Evolutionary conservation across 148 eudicot genomes (phyloP).

Genomic region (Linanthus parryae): DNA sequence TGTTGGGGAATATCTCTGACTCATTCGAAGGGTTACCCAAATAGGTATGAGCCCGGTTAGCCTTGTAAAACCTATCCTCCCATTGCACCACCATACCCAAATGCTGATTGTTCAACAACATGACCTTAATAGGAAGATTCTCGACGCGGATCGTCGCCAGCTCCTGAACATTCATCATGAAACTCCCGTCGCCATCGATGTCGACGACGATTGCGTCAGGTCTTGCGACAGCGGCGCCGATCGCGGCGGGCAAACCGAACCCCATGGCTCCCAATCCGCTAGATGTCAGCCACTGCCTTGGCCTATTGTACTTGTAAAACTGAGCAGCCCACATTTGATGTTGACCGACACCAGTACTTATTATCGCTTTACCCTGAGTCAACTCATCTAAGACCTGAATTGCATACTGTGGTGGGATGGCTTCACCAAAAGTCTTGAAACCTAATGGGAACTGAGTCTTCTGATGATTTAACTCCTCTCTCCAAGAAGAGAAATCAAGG

Average conservation of each 20-base stretch:
- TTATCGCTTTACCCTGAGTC: slow-evolving; percentile 61
- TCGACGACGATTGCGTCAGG: slow-evolving; percentile 78
- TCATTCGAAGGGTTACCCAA: slow-evolving; percentile 55
- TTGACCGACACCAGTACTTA: slow-evolving; percentile 83
- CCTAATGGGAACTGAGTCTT: slow-evolving; percentile 46
- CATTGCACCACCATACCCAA: slow-evolving; percentile 90
- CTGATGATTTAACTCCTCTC: slow-evolving; percentile 51
- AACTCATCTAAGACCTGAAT: slow-evolving; percentile 75
- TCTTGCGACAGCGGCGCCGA: slow-evolving; percentile 73
- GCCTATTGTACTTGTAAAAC: slow-evolving; percentile 57
- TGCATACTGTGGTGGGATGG: slow-evolving; percentile 81
- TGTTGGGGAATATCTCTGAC: slow-evolving; percentile 58
- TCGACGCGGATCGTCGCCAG: slow-evolving; percentile 65
- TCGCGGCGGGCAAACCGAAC: slow-evolving; percentile 85
- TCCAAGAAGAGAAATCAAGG: slow-evolving; percentile 63
- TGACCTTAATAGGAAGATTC: slow-evolving; percentile 70
- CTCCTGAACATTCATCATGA: slow-evolving; percentile 88
- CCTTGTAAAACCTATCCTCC: slow-evolving; percentile 83
- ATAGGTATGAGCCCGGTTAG: slow-evolving; percentile 72
- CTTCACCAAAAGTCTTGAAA: slow-evolving; percentile 80
- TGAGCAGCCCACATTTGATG: slow-evolving; percentile 99
- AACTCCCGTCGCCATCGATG: slow-evolving; percentile 89
- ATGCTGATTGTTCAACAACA: slow-evolving; percentile 83
- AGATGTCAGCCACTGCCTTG: slow-evolving; percentile 85
- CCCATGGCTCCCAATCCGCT: slow-evolving; percentile 92